Base-by-base conservation (phyloP, 306 rosid genomes). In the Cicer cuneatum region DNA sequence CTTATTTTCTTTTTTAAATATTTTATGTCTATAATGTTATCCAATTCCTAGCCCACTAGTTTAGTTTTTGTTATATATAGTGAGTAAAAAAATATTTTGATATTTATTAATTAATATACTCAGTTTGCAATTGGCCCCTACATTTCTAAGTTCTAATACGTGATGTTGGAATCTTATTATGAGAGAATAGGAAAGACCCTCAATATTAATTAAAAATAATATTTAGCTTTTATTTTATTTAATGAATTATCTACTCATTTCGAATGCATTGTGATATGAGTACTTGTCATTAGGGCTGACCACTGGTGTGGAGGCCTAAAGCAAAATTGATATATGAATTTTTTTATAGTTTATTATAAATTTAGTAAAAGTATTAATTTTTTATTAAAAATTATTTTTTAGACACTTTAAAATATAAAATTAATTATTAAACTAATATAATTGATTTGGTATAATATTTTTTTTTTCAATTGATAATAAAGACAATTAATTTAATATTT, bases 21-120 rank as follows among this genome's bases (percentile, higher is more conserved):
- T 53, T 74, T 33, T 69, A 63, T 80, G 58, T 46, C 49, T 69
- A 19, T 37, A 74, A 66, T 71, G 71, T 70, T 78, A 80, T 86
- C 87, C 76, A 24, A 3, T 59, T 41, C 67, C 67, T 7, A 70
- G 65, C 71, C 71, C 71, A 41, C 76, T 43, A 16, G 39, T 78
- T 64, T 66, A 56, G 59, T 45, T 66, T 62, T 81, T 71, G 19
- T 42, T 33, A 24, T 33, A 24, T 33, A 9, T 78, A 18, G 52
- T 53, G 13, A 24, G 21, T 24, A 24, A 24, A 41, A 13, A 35
- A 61, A 15, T 21, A 38, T 41, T 77, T 13, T 18, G n/a, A 39
- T 21, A 43, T 72, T 71, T 41, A 33, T 59, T 45, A 14, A 33
- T 59, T 45, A 14, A 4, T 74, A n/a, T 51, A 48, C 45, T 69